Evolutionary conservation across 768 basidiomycete genomes (phyloP).

Genomic region (Tulasnella sp.): DNA sequence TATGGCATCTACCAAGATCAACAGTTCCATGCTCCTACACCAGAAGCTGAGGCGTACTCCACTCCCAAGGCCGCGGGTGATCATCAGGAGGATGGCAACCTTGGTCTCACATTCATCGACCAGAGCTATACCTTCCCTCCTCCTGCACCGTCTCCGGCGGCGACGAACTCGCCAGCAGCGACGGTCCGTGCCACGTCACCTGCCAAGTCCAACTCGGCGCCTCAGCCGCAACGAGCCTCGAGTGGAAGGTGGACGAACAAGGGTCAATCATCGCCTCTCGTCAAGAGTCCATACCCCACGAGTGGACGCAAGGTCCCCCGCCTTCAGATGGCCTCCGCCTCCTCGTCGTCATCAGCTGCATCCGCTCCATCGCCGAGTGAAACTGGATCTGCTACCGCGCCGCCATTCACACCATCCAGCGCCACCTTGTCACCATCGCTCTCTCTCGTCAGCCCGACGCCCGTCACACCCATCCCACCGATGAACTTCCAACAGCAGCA

Average conservation of each 20-base stretch:
- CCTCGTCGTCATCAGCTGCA: neutral
- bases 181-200: too few relatives aligned
- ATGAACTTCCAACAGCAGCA: neutral
- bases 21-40: neutral
- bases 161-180: neutral
- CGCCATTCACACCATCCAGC: too few relatives aligned
- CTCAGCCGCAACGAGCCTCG: neutral
- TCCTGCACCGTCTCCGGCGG: neutral
- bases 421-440: too few relatives aligned
- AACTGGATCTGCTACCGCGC: too few relatives aligned
- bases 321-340: slow-evolving; percentile 3
- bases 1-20: neutral
- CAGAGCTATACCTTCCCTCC: slow-evolving; percentile 15
- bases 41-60: slow-evolving; percentile 4
- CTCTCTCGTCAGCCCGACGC: slow-evolving; percentile 9
- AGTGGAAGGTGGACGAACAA: neutral
- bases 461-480: slow-evolving; percentile 10
- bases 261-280: neutral
- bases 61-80: neutral
- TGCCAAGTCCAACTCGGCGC: too few relatives aligned
- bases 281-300: neutral
- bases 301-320: slow-evolving; percentile 6
- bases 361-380: neutral
- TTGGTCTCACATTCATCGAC: slow-evolving; percentile 10
- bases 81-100: neutral